Evolutionary conservation across 345 rosid genomes (phyloP).

Genomic region (Raphanus raphanistrum): DNA sequence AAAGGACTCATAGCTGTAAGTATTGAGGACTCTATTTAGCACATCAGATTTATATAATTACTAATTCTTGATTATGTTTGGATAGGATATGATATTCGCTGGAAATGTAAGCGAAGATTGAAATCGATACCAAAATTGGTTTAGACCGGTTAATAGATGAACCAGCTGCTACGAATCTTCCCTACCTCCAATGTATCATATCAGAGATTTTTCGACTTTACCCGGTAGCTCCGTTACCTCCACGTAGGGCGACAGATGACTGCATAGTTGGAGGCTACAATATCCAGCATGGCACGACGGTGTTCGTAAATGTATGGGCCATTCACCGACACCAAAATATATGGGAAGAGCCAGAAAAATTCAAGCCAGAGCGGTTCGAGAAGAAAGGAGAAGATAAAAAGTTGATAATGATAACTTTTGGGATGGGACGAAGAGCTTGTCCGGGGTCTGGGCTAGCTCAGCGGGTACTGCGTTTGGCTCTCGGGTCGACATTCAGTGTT

Average conservation of each 20-base stretch:
- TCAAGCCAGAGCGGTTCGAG: slow-evolving; percentile 40
- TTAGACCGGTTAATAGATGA: slow-evolving; percentile 50
- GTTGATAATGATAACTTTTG: slow-evolving; percentile 37
- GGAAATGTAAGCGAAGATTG: background rate
- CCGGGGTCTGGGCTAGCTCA: slow-evolving; percentile 35
- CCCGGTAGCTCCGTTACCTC: slow-evolving; percentile 67
- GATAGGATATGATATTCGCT: background rate
- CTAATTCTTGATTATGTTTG: background rate
- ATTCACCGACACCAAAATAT: slow-evolving; percentile 57
- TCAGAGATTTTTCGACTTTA: slow-evolving; percentile 56
- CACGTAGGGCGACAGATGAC: slow-evolving; percentile 50
- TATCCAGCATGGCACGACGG: slow-evolving; percentile 51
- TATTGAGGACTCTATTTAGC: background rate
- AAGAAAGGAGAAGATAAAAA: slow-evolving; percentile 30
- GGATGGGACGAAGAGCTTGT: slow-evolving; percentile 42
- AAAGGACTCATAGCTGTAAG: slow-evolving; percentile 46
- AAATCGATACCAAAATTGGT: slow-evolving; percentile 38
- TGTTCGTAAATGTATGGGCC: slow-evolving; percentile 62
- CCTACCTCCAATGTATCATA: slow-evolving; percentile 51
- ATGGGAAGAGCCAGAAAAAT: slow-evolving; percentile 46
- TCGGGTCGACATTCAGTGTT: slow-evolving; percentile 36
- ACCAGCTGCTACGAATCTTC: slow-evolving; percentile 50
- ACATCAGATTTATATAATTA: background rate
- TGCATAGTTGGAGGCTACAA: slow-evolving; percentile 52
- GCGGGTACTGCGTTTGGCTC: slow-evolving; percentile 3